These are phyloP conservation scores for Hypoxylon crocopeplum DNA, from an alignment of 495 filamentous ascomycete genomes.

Conservation along the genomic window DNA sequence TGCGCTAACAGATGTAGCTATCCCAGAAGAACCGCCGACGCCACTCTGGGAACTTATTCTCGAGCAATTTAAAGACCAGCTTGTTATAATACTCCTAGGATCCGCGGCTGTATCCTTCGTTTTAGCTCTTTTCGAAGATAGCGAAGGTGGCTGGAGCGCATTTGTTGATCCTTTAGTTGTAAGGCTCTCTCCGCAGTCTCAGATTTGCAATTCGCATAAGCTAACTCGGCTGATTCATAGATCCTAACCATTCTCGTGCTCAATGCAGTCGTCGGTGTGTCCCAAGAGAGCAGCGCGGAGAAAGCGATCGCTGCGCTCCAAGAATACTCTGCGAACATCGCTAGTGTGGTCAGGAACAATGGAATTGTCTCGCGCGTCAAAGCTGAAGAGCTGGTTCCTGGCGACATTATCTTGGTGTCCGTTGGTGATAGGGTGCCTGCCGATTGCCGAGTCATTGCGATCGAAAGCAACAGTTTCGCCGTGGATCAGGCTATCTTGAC, in stretches of 20 bases:
- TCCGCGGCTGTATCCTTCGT: slow-evolving; percentile 96
- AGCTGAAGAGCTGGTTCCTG: slow-evolving; percentile 95
- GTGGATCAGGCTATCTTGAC: slow-evolving; percentile 98
- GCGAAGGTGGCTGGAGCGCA: slow-evolving; percentile 89
- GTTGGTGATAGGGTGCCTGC: slow-evolving; percentile 97
- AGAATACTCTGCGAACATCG: slow-evolving; percentile 98
- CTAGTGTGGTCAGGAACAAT: slow-evolving; percentile 83
- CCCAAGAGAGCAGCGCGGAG: slow-evolving; percentile 97
- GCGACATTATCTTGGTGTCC: slow-evolving; percentile 86
- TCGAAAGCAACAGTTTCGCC: slow-evolving; percentile 95
- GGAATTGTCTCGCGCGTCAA: slow-evolving; percentile 79
- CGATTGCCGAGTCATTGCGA: slow-evolving; percentile 87
- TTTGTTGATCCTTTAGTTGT: slow-evolving; percentile 97
- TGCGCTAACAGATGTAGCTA: slow-evolving; percentile 62
- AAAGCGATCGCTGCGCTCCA: slow-evolving; percentile 98
- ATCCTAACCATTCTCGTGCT: slow-evolving; percentile 97
- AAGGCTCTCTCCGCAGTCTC: slow-evolving; percentile 46
- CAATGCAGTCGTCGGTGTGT: slow-evolving; percentile 96
- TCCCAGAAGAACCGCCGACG: slow-evolving; percentile 96
- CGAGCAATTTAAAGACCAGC: slow-evolving; percentile 99
- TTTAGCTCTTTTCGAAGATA: slow-evolving; percentile 88
- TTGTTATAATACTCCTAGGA: slow-evolving; percentile 92
- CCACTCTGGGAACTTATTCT: slow-evolving; percentile 95
- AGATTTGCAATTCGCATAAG: slow-evolving; percentile 14
- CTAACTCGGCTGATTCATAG: slow-evolving; percentile 49